phyloP scores from a whole-genome alignment of 495 filamentous ascomycete species.

The Pyrenopolyporus hunteri region DNA sequence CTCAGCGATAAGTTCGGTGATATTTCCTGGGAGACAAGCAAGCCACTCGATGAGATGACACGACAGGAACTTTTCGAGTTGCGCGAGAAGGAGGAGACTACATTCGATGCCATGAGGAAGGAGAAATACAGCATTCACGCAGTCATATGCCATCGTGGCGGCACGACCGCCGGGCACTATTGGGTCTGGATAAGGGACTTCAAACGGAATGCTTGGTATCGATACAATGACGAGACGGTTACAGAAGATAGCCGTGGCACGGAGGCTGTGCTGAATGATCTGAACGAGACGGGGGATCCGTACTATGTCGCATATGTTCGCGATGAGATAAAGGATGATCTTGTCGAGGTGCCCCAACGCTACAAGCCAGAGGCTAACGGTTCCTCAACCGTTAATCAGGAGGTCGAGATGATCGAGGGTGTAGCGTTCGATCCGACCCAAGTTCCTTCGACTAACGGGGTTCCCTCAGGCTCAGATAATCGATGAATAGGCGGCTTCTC shows the following conservation, averaged over 20 bases:
- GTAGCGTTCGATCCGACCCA: neutral
- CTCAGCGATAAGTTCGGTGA: slow-evolving; percentile 25
- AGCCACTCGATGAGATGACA: slow-evolving; percentile 15
- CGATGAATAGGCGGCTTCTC: neutral
- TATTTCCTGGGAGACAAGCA: slow-evolving; percentile 15
- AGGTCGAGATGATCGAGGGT: slow-evolving; percentile 34
- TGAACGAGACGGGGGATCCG: slow-evolving; percentile 70
- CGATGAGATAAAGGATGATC: slow-evolving; percentile 61
- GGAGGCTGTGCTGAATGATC: slow-evolving; percentile 67
- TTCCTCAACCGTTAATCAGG: neutral
- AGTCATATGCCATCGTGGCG: slow-evolving; percentile 86
- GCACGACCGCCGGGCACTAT: slow-evolving; percentile 78
- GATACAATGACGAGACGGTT: slow-evolving; percentile 90
- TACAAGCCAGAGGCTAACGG: neutral
- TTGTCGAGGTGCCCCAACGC: slow-evolving; percentile 61
- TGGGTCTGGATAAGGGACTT: slow-evolving; percentile 98
- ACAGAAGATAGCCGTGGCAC: slow-evolving; percentile 60
- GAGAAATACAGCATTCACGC: slow-evolving; percentile 85
- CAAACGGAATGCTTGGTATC: slow-evolving; percentile 78
- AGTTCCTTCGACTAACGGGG: neutral
- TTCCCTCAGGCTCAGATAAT: neutral
- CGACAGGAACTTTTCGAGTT: slow-evolving; percentile 9
- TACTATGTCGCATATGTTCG: slow-evolving; percentile 90
- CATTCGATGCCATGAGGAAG: slow-evolving; percentile 55
- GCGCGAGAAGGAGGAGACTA: slow-evolving; percentile 44